phyloP scores from a whole-genome alignment of 345 rosid genomes.

The rapeseed (Brassica napus) region Da-Ae NC_063434.1:5683501-5684000 shows the following conservation, averaged over 20 bases:
- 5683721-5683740: conserved; percentile 48
- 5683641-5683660: conserved; percentile 63
- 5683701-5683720: neutral
- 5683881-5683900: conserved; percentile 23
- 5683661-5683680: conserved; percentile 54
- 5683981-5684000: conserved; percentile 89
- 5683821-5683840: conserved; percentile 58
- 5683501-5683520: conserved; percentile 14
- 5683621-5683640: conserved; percentile 82
- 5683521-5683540: conserved; percentile 64
- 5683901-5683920: conserved; percentile 18
- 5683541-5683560: conserved; percentile 77
- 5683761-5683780: conserved; percentile 84
- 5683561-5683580: conserved; percentile 59
- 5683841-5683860: neutral
- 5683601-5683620: conserved; percentile 88
- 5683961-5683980: conserved; percentile 74
- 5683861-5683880: conserved; percentile 5
- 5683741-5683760: conserved; percentile 77
- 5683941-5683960: conserved; percentile 66
- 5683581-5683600: conserved; percentile 86
- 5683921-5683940: conserved; percentile 40
- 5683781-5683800: conserved; percentile 87
- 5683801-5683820: conserved; percentile 48
- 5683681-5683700: neutral